Base-by-base conservation (phyloP, 169 alveolate genomes). In the Eimeria brunetti region DNA sequence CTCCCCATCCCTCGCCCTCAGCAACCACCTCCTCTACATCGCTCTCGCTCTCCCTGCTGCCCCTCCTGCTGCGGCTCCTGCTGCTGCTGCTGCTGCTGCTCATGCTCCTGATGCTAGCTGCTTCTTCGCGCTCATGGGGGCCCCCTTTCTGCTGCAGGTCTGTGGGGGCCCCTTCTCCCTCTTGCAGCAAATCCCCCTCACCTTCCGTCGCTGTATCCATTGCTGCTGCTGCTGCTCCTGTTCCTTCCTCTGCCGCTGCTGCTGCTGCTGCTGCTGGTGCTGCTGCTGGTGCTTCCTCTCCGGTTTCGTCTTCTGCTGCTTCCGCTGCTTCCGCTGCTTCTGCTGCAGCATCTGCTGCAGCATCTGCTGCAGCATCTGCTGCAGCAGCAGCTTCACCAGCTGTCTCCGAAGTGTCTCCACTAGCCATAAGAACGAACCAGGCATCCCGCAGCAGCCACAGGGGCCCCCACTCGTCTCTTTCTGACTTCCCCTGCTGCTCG, bases 401-500 rank as follows among this genome's bases (percentile, higher is more conserved):
- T 9, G 62, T 60, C 36, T 24, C 84, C 2, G 94, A 7, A 9
- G 69, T 71, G 33, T 36, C 60, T 27, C 67, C 78, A 18, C 24
- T 41, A 9, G 71, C 71, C 71, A 53, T n/a, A 58, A 84, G 91
- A 41, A 84, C 91, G 22, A 84, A 84, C 91, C 91, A 84, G 41
- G 91, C 91, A 22, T 84, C 91, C 38, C 91, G n/a, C 76, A 84
- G 91, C 49, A 84, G 60, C 91, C 91, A 84, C 51, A 58, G 27
- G n/a, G 78, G 58, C 53, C 60, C 56, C 76, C 14, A 33, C 14
- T 12, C 24, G 0, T 38, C 24, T 3, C 16, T 27, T 30, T 14
- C 49, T 2, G 24, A 4, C 9, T 18, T 30, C 33, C 51, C 89
- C 27, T n/a, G 30, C 51, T 9, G 24, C 44, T 80, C 89, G n/a